Percentiles rank a stretch among this genome's conserved stretches.
phyloP scores from a whole-genome alignment of 2,329 filamentous ascomycete species.

The Keithomyces neogunnii region DNA sequence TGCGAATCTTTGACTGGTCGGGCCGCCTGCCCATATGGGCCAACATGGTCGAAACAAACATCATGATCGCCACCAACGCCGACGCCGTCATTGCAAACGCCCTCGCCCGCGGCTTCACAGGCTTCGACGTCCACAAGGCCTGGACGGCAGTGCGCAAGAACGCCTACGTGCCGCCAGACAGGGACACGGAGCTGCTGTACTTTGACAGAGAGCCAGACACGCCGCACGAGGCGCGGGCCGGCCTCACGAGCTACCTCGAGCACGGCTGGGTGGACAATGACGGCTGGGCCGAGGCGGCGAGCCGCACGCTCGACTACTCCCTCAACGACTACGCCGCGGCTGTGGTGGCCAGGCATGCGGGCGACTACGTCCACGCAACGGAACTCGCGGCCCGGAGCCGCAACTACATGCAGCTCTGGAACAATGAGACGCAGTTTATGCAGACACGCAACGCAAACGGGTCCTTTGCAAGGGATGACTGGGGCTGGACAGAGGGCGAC shows the following conservation, averaged over 20 bases:
- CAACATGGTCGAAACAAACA: constrained; percentile 40
- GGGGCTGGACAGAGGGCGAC: constrained; percentile 41
- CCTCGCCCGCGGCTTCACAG: constrained; percentile 30
- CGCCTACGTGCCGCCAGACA: constrained; percentile 33
- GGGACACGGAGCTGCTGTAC: constrained; percentile 34
- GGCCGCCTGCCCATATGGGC: constrained; percentile 40
- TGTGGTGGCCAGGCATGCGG: constrained; percentile 28
- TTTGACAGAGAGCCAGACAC: constrained; percentile 38
- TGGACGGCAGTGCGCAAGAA: constrained; percentile 36
- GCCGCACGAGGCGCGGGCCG: constrained; percentile 35
- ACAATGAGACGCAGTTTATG: constrained; percentile 35
- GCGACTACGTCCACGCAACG: constrained; percentile 20
- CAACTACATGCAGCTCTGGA: constrained; percentile 34
- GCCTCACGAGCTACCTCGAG: constrained; percentile 33
- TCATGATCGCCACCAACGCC: constrained; percentile 41
- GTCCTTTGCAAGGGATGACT: constrained; percentile 31
- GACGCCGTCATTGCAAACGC: constrained; percentile 40
- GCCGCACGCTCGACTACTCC: constrained; percentile 37
- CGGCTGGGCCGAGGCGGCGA: constrained; percentile 36
- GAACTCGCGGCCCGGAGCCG: constrained; percentile 26
- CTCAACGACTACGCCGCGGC: constrained; percentile 37
- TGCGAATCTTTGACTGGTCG: constrained; percentile 37
- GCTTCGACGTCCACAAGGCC: constrained; percentile 32
- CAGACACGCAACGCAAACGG: constrained; percentile 37
- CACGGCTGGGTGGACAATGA: constrained; percentile 39